Evolutionary conservation across 2,329 filamentous ascomycete species (phyloP), one percentile per base, ranked within the genome.

Genomic region (Fusarium globosum): DNA sequence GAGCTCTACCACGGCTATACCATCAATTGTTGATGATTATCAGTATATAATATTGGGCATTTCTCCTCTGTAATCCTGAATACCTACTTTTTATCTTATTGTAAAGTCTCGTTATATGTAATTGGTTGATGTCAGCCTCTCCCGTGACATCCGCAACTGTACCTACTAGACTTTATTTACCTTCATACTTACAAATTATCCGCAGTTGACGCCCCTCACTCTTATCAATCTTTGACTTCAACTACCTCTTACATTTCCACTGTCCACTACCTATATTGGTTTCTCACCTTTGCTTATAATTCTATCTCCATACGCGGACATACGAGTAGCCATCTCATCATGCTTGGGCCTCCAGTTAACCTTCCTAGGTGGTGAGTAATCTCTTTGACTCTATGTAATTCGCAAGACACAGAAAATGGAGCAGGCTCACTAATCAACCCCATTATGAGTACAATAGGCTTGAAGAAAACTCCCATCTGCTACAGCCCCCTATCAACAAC

Each of bases 401-500:
- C n/a, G 26, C 56, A 28, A 26, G n/a, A 62, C 23, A n/a, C 30
- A 38, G 38, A 53, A 35, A 20, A 56, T 38, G 43, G 46, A 60
- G 26, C 55, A 60, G 46, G 30, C 6, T 57, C 42, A 60, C 57
- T 74, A 39, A 64, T 64, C 64, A 56, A 71, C 13, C 61, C 60
- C 20, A 49, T 46, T 46, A 51, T 33, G 36, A 57, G 55, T 39
- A 52, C 33, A 58, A 42, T 36, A 98, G 95, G 96, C 91, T 99
- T 45, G 88, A 94, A 79, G 90, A 95, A 81, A 98, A 98, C 83
- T 92, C 93, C 0, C 95, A 98, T 81, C 91, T 98, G 70, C 90
- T 98, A 65, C 91, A 97, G 82, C 96, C 96, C 1, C 96, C 96
- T 4, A 92, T 98, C 80, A 98, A 98, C 86, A 98, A 98, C 86